A percentile compares a stretch with the other conserved stretches of the same genome.
Evolutionary conservation across 2,329 filamentous ascomycete genomes (phyloP).

Genomic region (Epichloe scottii): DNA sequence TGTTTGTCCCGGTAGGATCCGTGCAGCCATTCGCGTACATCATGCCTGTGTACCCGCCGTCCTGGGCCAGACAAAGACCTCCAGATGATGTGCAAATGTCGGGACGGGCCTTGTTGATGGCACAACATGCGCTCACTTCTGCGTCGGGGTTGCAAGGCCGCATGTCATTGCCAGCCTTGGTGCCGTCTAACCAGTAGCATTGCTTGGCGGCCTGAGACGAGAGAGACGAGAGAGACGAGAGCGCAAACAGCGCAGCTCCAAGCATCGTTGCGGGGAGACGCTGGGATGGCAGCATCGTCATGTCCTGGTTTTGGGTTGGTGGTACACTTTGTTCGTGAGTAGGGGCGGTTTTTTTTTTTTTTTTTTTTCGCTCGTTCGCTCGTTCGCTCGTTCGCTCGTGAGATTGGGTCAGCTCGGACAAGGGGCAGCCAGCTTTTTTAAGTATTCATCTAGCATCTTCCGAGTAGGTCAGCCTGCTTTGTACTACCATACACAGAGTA

Average conservation of each 20-base stretch:
- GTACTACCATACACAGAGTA: too few relatives aligned
- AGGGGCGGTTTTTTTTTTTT: too few relatives aligned
- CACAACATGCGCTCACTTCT: slow-evolving; percentile 12
- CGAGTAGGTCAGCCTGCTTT: too few relatives aligned
- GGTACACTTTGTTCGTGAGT: too few relatives aligned
- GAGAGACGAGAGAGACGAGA: too few relatives aligned
- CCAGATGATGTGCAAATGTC: slow-evolving; percentile 13
- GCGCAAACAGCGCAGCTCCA: not conserved
- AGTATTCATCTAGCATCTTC: too few relatives aligned
- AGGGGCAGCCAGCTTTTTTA: too few relatives aligned
- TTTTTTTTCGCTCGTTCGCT: too few relatives aligned
- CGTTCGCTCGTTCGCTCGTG: too few relatives aligned
- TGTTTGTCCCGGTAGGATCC: slow-evolving; percentile 7
- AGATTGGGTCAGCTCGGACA: too few relatives aligned
- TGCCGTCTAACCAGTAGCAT: not conserved
- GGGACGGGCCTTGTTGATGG: slow-evolving; percentile 7
- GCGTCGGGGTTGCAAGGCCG: slow-evolving; percentile 10
- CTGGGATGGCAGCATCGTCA: not conserved
- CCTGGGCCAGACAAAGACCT: slow-evolving; percentile 10
- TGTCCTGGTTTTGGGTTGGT: too few relatives aligned
- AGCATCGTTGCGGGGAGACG: not conserved
- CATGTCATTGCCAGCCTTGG: not conserved
- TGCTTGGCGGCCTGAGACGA: not conserved
- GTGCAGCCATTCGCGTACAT: slow-evolving; percentile 13
- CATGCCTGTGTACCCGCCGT: slow-evolving; percentile 7